phyloP scores from a whole-genome alignment of 805 yeast species.

The Kazachstania taianensis region DNA sequence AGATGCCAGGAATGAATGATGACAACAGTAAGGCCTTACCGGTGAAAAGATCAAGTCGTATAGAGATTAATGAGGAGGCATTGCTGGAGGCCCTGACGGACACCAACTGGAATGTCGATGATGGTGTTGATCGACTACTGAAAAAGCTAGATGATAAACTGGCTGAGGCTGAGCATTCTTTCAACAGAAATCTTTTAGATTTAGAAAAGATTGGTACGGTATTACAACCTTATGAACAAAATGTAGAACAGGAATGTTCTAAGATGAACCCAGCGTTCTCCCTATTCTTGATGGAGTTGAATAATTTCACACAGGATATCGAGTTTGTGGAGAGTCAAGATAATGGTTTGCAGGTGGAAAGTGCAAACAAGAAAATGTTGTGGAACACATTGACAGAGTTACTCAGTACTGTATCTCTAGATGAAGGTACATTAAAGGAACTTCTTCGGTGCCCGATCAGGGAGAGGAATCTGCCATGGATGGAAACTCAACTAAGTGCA shows the following conservation, averaged over 20 bases:
- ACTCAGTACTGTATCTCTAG: conserved; percentile 59
- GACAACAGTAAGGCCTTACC: background rate
- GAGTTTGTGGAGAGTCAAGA: conserved; percentile 63
- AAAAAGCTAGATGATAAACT: conserved; percentile 50
- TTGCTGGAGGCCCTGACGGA: conserved; percentile 57
- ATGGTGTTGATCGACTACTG: conserved; percentile 50
- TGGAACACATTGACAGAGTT: conserved; percentile 62
- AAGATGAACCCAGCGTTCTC: conserved; percentile 45
- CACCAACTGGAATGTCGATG: conserved; percentile 64
- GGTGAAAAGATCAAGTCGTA: conserved; percentile 6
- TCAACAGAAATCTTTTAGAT: conserved; percentile 45
- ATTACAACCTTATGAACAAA: conserved; percentile 34
- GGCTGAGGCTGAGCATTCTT: conserved; percentile 50
- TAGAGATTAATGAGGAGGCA: conserved; percentile 31
- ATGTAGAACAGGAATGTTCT: conserved; percentile 44
- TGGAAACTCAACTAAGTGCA: conserved; percentile 48
- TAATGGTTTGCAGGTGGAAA: conserved; percentile 72
- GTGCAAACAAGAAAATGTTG: conserved; percentile 69
- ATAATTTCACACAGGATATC: conserved; percentile 58
- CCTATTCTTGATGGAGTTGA: conserved; percentile 49
- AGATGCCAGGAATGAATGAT: conserved; percentile 1
- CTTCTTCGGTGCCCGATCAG: conserved; percentile 42
- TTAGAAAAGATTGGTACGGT: conserved; percentile 37
- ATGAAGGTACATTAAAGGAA: conserved; percentile 40
- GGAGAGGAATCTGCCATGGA: conserved; percentile 33